Base-by-base conservation (phyloP, 768 basidiomycete species). In the Candolleomyces aberdarensis region DNA sequence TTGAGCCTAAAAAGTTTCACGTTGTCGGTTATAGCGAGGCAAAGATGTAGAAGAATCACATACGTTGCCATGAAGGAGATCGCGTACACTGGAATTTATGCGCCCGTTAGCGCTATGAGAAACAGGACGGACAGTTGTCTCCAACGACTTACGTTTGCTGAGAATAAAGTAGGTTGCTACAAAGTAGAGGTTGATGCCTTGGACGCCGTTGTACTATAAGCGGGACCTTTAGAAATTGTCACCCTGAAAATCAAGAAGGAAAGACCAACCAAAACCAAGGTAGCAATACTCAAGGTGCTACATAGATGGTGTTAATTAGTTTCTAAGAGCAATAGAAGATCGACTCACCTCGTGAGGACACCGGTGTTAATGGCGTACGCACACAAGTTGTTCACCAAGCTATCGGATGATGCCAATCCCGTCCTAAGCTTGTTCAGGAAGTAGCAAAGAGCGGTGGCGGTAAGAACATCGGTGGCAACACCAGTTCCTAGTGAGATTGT, bases 331-430 rank as follows among this genome's bases (percentile, higher is more conserved):
- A 41, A 22, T n/a, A 9, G 47, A 57, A 40, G 20, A 13, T 10
- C 20, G 3, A 64, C 61, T 54, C 65, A 83, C 87, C 84, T 84
- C 7, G 87, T 88, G 41, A 90, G 56, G 13, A 79, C 74, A 26
- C 88, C 88, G 0, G 88, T 89, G 63, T 85, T 87, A 40, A 90
- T 79, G 10, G 88, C 86, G 64, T 87, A 87, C 50, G 79, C 66
- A 22, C 79, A 82, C 7, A 90, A 71, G 31, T 70, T 80, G 62
- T 81, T 83, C 32, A 90, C 81, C 8, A 88, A 74, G 4, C 84
- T 82, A 67, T 89, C 82, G 44, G 83, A 86, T 84, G 73, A 70
- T 32, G 72, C 66, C 58, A 84, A 78, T n/a, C 80, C 83, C 1
- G 83, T 83, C 44, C 84, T 79, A 58, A 90, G 76, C 36, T 75